Conservation (phyloP, 805 yeast genomes). For the Metschnikowia kofuensis region DNA sequence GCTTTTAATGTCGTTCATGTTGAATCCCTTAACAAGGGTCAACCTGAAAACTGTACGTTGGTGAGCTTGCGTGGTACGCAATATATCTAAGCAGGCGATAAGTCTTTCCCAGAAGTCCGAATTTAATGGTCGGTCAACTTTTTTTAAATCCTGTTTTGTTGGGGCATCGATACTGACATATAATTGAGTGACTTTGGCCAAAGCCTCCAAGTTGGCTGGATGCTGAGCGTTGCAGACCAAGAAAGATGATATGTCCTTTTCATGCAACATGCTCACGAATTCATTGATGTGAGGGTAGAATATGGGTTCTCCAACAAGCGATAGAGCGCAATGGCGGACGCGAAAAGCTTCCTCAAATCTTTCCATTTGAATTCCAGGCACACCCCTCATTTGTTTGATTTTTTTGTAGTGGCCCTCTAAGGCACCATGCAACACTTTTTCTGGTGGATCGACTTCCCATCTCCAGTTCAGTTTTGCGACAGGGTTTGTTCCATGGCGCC, state of each 20-base stretch:
- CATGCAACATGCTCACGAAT: constrained; percentile 78
- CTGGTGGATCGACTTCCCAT: constrained; percentile 93
- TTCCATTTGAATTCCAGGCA: constrained; percentile 89
- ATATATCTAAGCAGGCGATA: constrained; percentile 73
- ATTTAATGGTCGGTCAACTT: constrained; percentile 84
- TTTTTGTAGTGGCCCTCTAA: constrained; percentile 85
- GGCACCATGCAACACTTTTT: constrained; percentile 79
- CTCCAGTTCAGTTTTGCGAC: constrained; percentile 91
- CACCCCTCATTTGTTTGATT: constrained; percentile 92
- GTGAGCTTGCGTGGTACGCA: constrained; percentile 67
- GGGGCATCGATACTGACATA: constrained; percentile 94
- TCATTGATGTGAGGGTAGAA: constrained; percentile 89
- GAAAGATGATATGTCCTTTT: constrained; percentile 76
- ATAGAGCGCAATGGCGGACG: constrained; percentile 87
- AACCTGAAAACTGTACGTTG: constrained; percentile 90
- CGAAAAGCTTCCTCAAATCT: constrained; percentile 88
- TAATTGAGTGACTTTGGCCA: constrained; percentile 80
- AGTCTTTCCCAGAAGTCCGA: constrained; percentile 93
- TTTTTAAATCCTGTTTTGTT: constrained; percentile 73
- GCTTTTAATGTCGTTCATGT: constrained; percentile 73
- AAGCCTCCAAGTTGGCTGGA: constrained; percentile 71
- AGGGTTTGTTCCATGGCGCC: constrained; percentile 97
- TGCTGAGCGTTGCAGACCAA: constrained; percentile 96
- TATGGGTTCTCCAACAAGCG: constrained; percentile 92
- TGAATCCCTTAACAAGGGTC: constrained; percentile 90